Percentiles rank a stretch among this genome's conserved stretches.
phyloP scores from a whole-genome alignment of 108 stramenopile genomes.

The Cylindrotheca closterium region DNA sequence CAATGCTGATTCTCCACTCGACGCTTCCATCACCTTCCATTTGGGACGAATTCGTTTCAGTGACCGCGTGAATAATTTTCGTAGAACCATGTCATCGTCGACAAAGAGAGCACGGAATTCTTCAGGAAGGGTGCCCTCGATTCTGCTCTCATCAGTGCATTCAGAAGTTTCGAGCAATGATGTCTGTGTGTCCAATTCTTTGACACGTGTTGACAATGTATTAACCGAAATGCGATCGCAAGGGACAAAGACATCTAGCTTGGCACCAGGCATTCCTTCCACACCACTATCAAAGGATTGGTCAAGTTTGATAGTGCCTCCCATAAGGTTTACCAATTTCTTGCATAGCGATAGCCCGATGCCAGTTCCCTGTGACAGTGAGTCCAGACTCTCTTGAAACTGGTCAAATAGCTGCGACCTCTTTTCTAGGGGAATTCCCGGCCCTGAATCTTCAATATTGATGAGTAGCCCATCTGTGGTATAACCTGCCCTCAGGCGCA shows the following conservation, averaged over 20 bases:
- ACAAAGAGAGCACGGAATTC: slow-evolving; percentile 34
- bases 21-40: slow-evolving; percentile 32
- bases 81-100: slow-evolving; percentile 38
- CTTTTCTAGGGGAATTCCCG: slow-evolving; percentile 42
- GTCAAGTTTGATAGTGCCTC: slow-evolving; percentile 22
- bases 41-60: slow-evolving; percentile 12
- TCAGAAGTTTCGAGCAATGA: not conserved
- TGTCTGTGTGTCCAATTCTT: not conserved
- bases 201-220: not conserved
- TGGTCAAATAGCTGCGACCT: slow-evolving; percentile 24
- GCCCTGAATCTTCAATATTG: slow-evolving; percentile 41
- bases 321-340: slow-evolving; percentile 30
- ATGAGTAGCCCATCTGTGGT: slow-evolving; percentile 16
- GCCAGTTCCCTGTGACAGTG: slow-evolving; percentile 43
- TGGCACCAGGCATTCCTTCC: slow-evolving; percentile 30
- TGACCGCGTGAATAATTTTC: slow-evolving; percentile 36
- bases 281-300: slow-evolving; percentile 26
- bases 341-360: slow-evolving; percentile 31
- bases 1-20: slow-evolving; percentile 39
- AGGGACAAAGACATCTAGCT: too few species aligned
- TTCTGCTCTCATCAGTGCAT: slow-evolving; percentile 3
- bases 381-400: slow-evolving; percentile 41
- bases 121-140: slow-evolving; percentile 9
- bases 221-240: too few species aligned
- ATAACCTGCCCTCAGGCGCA: slow-evolving; percentile 15